Percentiles rank a stretch among this genome's conserved stretches.
Conservation (phyloP, 495 filamentous ascomycete species). For the Rhypophila decipiens region DNA sequence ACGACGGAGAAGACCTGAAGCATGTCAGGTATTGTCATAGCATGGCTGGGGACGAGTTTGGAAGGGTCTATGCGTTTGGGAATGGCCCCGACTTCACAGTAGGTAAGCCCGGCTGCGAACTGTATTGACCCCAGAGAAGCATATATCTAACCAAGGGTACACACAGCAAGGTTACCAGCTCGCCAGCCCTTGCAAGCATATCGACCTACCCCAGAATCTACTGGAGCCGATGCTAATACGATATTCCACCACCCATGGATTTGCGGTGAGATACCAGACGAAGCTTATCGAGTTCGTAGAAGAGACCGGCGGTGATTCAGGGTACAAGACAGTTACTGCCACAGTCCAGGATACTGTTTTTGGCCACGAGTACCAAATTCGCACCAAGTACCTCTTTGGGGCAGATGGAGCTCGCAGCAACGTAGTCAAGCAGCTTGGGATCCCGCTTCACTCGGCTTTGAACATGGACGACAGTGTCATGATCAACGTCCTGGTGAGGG, state of each 20-base stretch:
- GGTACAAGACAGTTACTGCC: constrained; percentile 18
- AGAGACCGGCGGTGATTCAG: constrained; percentile 4
- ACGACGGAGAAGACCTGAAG: constrained; percentile 28
- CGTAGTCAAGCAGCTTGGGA: constrained; percentile 34
- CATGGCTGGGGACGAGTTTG: constrained; percentile 48
- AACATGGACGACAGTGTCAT: constrained; percentile 35
- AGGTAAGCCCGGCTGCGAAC: constrained; percentile 2
- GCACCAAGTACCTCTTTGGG: constrained; percentile 48
- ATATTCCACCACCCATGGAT: constrained; percentile 31
- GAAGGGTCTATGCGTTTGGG: constrained; percentile 42
- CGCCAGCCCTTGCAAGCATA: constrained; percentile 35
- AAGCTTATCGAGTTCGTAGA: constrained; percentile 23
- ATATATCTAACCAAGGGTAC: background rate
- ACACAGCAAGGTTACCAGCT: constrained; percentile 44
- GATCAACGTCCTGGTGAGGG: constrained; percentile 42
- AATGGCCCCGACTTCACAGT: constrained; percentile 36
- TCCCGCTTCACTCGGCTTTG: constrained; percentile 34
- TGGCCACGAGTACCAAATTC: constrained; percentile 31
- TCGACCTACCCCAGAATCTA: constrained; percentile 40
- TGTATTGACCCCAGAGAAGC: too few relatives aligned
- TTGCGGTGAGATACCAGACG: constrained; percentile 32
- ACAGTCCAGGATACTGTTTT: constrained; percentile 35
- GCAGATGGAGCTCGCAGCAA: constrained; percentile 44
- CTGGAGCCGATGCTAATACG: constrained; percentile 44
- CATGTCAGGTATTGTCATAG: constrained; percentile 45